A percentile compares a stretch with the other conserved stretches of the same genome.
These are phyloP conservation scores for Halophytophthora batemanensis DNA, from an alignment of 352 stramenopile species.

Conservation along the genomic window DNA sequence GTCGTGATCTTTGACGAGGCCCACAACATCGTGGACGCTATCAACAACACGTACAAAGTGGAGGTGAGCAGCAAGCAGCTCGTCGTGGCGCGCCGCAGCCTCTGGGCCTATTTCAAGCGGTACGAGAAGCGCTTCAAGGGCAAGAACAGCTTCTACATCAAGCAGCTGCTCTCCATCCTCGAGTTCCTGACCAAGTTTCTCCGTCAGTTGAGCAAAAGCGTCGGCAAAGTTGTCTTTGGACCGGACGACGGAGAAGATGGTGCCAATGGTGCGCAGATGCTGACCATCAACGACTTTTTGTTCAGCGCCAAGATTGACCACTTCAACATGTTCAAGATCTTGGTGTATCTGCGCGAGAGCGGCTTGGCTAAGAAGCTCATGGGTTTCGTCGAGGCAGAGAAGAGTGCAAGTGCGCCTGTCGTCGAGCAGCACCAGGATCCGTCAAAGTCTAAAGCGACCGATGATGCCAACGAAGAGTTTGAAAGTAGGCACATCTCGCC, in stretches of 20 bases:
- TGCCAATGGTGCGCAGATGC: conserved; percentile 46
- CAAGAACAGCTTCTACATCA: conserved; percentile 89
- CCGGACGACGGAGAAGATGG: conserved; percentile 22
- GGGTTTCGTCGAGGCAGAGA: conserved; percentile 64
- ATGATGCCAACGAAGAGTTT: conserved; percentile 43
- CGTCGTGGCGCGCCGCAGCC: conserved; percentile 57
- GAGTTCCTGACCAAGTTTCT: conserved; percentile 80
- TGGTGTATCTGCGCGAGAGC: conserved; percentile 78
- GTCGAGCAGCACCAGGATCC: neutral
- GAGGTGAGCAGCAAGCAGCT: conserved; percentile 72
- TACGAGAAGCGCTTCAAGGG: conserved; percentile 87
- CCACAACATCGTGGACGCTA: conserved; percentile 97
- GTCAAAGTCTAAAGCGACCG: neutral
- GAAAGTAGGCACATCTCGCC: conserved; percentile 81
- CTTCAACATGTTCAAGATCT: conserved; percentile 90
- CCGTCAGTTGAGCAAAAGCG: conserved; percentile 40
- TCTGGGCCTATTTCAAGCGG: conserved; percentile 87
- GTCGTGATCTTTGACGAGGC: conserved; percentile 99
- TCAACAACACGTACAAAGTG: conserved; percentile 91
- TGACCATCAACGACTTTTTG: conserved; percentile 85
- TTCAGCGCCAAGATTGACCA: conserved; percentile 78
- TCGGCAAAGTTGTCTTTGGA: neutral
- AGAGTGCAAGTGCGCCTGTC: neutral
- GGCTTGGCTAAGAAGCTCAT: conserved; percentile 82
- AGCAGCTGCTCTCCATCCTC: conserved; percentile 79